Base-by-base conservation (phyloP, 139 green algal species). In the Micractinium sp. region DNA sequence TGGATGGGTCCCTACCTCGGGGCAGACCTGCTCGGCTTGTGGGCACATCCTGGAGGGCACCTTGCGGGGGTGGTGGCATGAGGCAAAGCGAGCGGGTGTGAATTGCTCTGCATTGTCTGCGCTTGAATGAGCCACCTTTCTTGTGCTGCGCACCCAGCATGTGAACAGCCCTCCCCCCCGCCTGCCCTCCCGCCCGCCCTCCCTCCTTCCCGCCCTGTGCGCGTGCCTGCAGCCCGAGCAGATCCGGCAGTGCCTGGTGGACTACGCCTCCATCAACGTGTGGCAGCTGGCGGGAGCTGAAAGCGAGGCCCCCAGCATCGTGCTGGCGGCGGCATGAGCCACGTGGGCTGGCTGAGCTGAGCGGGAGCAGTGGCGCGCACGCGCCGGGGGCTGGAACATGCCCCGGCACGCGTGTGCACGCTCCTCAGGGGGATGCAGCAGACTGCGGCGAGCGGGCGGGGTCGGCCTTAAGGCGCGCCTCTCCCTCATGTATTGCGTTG, bases 261-360 rank as follows among this genome's bases (percentile, higher is more conserved):
- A 93, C 84, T 93, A 93, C 60, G 90, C 90, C 53, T 91, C 88
- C 87, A 93, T 93, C 78, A 91, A 91, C 47, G 90, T 93, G n/a
- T 93, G 90, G 90, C 88, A 91, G 85, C 60, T 93, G 84, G 85
- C 90, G 33, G 86, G 77, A 29, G 60, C 77, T 13, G 86, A 90
- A 36, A 71, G 31, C 77, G 86, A 85, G 5, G 36, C 77, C 0
- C 86, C 86, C 38, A 36, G 41, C 77, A 90, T 90, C 53, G 29
- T 41, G 41, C 85, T 89, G 56, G 85, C 39, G 3, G 53, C 74
- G 29, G 83, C 67, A 2, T 87, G 25, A 81, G 67, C 36, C 23
- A 0, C 18, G 7, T 83, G 60, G 14, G 74, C 74, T 16, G 47
- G 7, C 47, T 56, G 47, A 29, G 74, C 74, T 22, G 12, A n/a